Conservation (phyloP, 305 asterid species). For the Fraxinus albicans region DNA sequence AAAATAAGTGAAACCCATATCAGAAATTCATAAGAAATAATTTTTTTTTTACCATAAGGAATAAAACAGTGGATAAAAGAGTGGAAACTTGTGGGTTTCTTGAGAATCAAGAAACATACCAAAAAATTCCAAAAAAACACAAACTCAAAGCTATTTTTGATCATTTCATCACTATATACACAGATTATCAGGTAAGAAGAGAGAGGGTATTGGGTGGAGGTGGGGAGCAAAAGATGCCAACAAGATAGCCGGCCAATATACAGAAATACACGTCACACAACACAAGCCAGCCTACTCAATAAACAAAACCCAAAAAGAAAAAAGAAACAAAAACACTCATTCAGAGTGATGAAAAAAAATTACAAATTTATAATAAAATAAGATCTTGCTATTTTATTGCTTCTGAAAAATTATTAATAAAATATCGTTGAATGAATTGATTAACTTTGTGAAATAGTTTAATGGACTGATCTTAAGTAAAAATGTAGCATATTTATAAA, state of each 20-base stretch:
- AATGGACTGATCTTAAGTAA: neutral
- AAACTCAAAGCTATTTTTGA: constrained; percentile 3
- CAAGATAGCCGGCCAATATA: constrained; percentile 1
- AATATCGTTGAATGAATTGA: neutral
- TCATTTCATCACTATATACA: constrained; percentile 2
- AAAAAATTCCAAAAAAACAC: neutral
- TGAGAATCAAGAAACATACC: constrained; percentile 16
- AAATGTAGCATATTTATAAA: neutral
- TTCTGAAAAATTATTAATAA: neutral
- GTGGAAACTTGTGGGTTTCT: neutral
- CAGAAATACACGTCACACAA: constrained; percentile 21
- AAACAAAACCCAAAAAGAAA: constrained; percentile 1
- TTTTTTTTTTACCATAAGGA: neutral
- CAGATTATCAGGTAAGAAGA: constrained; percentile 7
- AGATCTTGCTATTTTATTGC: neutral
- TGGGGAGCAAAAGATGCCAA: neutral
- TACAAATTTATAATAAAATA: constrained; percentile 12
- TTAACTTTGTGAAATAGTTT: neutral
- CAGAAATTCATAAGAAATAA: neutral
- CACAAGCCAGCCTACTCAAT: constrained; percentile 20
- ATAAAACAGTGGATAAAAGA: neutral
- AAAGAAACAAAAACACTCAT: neutral
- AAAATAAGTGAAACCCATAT: neutral
- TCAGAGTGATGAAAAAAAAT: neutral
- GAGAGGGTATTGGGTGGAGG: neutral